Evolutionary conservation across 73 alveolate species (phyloP), one percentile per base, ranked within the genome.

Genomic region (Symbiodinium natans): DNA sequence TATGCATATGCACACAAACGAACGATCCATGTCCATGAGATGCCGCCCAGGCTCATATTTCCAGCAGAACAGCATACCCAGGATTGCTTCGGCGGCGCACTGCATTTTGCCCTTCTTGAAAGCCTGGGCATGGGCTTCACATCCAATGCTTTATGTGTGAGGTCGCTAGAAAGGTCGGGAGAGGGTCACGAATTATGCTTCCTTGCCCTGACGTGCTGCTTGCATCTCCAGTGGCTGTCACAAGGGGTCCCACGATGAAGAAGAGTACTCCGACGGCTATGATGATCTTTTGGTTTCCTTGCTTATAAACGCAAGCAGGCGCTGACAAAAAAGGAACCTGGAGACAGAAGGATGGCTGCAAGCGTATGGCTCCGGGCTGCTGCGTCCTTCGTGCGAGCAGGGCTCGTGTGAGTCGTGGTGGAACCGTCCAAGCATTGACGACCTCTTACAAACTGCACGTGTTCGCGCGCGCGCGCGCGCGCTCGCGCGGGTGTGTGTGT

Each of bases 351-450:
- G 31, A 63, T 63, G 33, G 6, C 33, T n/a, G 23, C 25, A 40
- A 75, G 38, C 23, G 11, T 15, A 23, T 11, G 25, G 10, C 86
- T 75, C 7, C 25, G 31, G 89, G 41, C 83, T n/a, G n/a, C n/a
- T n/a, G n/a, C n/a, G n/a, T n/a, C n/a, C n/a, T n/a, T n/a, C n/a
- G n/a, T n/a, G n/a, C n/a, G n/a, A n/a, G n/a, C n/a, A n/a, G 34
- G 94, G 29, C 9, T n/a, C 94, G 84, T 25, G 94, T 87, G 42
- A 87, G 39, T 17, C 94, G 71, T 2, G 94, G 94, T 19, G 84
- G 84, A 27, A 87, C 94, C 34, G 94, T 87, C 94, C 94, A 87
- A 3, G 94, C 94, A 59, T 77, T 87, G 71, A 87, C n/a, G 73
- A 87, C 94, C 71, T 87, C 83, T 59, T 59, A 6, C 59, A 46